phyloP scores from a whole-genome alignment of 202 grass and related monocot species.

The Brachypodium distachyon region DNA sequence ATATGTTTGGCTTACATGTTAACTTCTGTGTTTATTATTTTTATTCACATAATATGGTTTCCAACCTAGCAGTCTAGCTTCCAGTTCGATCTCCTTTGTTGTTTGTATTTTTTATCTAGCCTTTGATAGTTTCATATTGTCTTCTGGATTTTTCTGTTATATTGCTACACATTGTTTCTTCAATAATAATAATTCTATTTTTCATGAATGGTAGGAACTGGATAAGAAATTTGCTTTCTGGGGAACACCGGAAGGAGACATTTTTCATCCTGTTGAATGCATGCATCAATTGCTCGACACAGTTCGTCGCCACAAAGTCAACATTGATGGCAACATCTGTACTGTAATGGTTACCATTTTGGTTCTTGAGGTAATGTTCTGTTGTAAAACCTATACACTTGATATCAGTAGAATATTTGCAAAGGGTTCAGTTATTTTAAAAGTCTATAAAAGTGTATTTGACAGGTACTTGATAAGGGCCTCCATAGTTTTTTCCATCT shows the following conservation, averaged over 20 bases:
- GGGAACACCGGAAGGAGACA: constrained; percentile 73
- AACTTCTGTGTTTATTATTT: not conserved
- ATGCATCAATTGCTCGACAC: constrained; percentile 91
- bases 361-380: constrained; percentile 78
- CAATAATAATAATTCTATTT: constrained; percentile 1
- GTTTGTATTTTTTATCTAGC: not conserved
- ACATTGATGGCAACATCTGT: constrained; percentile 96
- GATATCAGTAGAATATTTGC: not conserved
- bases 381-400: not conserved
- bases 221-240: constrained; percentile 77
- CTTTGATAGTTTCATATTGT: not conserved
- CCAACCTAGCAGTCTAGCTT: not conserved
- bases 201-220: constrained; percentile 57
- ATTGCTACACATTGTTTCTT: not conserved
- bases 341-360: constrained; percentile 95
- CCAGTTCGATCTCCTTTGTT: not conserved
- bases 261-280: constrained; percentile 87
- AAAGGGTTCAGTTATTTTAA: not conserved
- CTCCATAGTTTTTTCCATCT: not conserved
- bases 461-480: not conserved
- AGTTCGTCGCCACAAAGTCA: constrained; percentile 80
- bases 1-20: not conserved
- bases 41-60: not conserved
- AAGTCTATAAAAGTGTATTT: not conserved
- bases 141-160: not conserved